These are phyloP conservation scores for Pelargonium myrrhifolium DNA, from an alignment of 441 rosid species.

Conservation along the genomic window DNA sequence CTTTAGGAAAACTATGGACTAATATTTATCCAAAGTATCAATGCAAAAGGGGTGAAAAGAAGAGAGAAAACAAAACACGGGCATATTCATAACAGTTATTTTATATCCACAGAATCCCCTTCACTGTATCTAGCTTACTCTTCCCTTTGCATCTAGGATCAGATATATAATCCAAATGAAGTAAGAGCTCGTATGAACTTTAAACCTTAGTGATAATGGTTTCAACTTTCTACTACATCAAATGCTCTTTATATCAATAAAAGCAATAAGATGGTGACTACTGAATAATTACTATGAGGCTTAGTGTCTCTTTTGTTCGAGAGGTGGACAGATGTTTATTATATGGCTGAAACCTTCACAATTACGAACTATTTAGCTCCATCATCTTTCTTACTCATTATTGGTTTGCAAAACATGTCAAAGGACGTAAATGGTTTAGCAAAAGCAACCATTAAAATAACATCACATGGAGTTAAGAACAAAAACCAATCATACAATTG, in stretches of 20 bases:
- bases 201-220: background rate
- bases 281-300: background rate
- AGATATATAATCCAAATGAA: background rate
- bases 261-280: background rate
- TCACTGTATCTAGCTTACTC: background rate
- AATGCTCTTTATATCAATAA: conserved; percentile 4
- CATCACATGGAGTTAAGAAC: background rate
- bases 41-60: background rate
- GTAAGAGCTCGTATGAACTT: background rate
- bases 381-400: background rate
- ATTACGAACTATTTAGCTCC: background rate
- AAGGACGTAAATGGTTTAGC: no score
- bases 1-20: background rate
- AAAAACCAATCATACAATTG: background rate
- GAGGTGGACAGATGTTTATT: no score
- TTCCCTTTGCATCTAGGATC: background rate
- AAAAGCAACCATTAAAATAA: background rate
- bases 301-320: background rate
- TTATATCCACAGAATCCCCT: background rate
- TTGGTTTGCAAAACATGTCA: background rate
- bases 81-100: background rate
- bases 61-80: background rate
- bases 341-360: background rate
- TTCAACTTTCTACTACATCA: background rate
- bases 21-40: background rate